Base-by-base conservation (phyloP, 2,329 filamentous ascomycete species). In the Ilyonectria mors-panacis region DNA sequence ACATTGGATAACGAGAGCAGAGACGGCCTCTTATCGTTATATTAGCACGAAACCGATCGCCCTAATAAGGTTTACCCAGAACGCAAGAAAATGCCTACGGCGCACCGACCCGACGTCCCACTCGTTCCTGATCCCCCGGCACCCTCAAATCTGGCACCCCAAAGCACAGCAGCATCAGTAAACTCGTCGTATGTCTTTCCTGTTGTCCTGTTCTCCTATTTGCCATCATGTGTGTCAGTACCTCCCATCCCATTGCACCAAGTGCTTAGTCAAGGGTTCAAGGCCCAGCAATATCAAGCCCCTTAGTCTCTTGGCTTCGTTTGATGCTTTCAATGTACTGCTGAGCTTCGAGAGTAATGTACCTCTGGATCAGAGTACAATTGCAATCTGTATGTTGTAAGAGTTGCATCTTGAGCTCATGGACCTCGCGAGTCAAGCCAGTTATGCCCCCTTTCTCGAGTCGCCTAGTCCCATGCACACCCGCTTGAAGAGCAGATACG, bases 311-410 rank as follows among this genome's bases (percentile, higher is more conserved):
- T 17, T 9, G 26, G 26, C 12, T 30, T n/a, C 13, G 21, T 17
- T 50, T 17, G 6, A 30, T 50, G 2, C 26, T 28, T 30, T 30
- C 6, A 30, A 50, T 10, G 9, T 30, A 30, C 26, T 50, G 47
- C 7, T 5, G 12, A 28, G 57, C 44, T 30, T 73, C 67, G 33
- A 63, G 37, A 23, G 62, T 60, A 42, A 73, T 71, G 63, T 70
- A 73, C 21, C 28, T 64, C 44, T 70, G 69, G 23, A 73, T 73
- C 6, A 70, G 56, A 12, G 39, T 26, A 33, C 69, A 72, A 45
- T 67, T 53, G 59, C 69, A 73, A 47, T 68, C 59, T 4, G 58
- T 64, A 53, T 73, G 71, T 23, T 57, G 67, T 6, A 72, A 64
- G 15, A 73, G 59, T 48, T 69, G 50, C 13, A 55, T 65, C 66